Percentiles rank a stretch among this genome's conserved stretches.
Evolutionary conservation across 192 early-diverging fungal species (phyloP).

Genomic region (Dimargaris verticillata): DNA sequence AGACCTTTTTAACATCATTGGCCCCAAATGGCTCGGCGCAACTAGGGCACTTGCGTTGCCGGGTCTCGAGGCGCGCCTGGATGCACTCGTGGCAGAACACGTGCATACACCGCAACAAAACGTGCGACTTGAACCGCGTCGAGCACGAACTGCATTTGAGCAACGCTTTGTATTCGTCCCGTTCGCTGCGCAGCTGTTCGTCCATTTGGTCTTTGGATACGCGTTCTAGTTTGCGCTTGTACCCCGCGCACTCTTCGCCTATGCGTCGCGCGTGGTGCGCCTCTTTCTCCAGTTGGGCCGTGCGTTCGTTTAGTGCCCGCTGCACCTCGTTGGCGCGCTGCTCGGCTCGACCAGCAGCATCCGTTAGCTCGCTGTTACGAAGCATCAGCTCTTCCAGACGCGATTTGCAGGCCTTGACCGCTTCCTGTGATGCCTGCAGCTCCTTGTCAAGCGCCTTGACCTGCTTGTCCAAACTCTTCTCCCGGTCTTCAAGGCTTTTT

Average conservation of each 20-base stretch:
- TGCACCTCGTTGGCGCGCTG: constrained; percentile 43
- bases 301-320: constrained; percentile 43
- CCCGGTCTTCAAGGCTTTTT: constrained; percentile 59
- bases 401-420: constrained; percentile 31
- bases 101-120: constrained; percentile 82
- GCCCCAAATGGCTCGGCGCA: constrained; percentile 74
- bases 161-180: constrained; percentile 47
- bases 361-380: constrained; percentile 41
- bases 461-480: constrained; percentile 48
- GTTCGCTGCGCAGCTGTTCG: constrained; percentile 35
- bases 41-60: constrained; percentile 87
- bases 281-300: constrained; percentile 35
- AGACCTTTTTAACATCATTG: constrained; percentile 65
- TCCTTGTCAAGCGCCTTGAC: constrained; percentile 49
- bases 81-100: constrained; percentile 90
- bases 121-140: constrained; percentile 68
- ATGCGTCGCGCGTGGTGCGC: constrained; percentile 35
- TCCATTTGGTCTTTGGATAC: constrained; percentile 43
- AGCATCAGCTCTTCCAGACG: constrained; percentile 39
- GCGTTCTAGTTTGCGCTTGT: constrained; percentile 46
- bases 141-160: constrained; percentile 84
- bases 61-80: constrained; percentile 63
- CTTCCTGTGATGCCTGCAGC: constrained; percentile 30
- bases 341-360: constrained; percentile 34
- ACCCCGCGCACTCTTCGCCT: constrained; percentile 36